Conservation (phyloP, 495 filamentous ascomycete genomes). For the Lepraria neglecta region DNA sequence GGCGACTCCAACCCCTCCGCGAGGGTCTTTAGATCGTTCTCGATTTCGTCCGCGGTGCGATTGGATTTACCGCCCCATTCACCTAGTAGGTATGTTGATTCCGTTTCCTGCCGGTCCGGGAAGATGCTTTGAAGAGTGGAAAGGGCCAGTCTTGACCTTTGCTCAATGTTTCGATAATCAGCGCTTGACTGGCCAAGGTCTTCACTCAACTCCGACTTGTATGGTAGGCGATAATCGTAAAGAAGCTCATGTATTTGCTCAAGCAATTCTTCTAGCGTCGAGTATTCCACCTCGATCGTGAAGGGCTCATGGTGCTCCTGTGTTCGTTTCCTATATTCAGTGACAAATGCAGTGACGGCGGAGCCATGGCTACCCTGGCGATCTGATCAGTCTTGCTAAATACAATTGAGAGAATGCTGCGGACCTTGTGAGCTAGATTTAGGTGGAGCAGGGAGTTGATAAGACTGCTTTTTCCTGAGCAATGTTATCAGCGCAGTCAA, state of each 20-base stretch:
- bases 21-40: background rate
- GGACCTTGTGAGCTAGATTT: constrained; percentile 9
- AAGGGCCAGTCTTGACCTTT: background rate
- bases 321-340: constrained; percentile 10
- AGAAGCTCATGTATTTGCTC: constrained; percentile 12
- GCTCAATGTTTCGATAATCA: constrained; percentile 3
- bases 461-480: constrained; percentile 7
- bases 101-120: background rate
- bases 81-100: background rate
- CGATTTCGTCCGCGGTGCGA: constrained; percentile 1
- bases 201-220: background rate
- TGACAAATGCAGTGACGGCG: constrained; percentile 7
- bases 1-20: constrained; percentile 22
- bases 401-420: background rate
- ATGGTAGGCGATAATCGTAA: background rate
- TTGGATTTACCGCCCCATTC: background rate
- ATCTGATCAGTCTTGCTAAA: background rate
- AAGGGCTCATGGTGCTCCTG: constrained; percentile 4
- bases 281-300: constrained; percentile 9
- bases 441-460: constrained; percentile 11
- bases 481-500: background rate
- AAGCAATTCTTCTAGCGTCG: constrained; percentile 3
- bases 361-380: background rate
- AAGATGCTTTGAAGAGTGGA: constrained; percentile 10
- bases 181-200: background rate